Evolutionary conservation across 1,284 basidiomycete genomes (phyloP).

Genomic region (Leccinum pallidistipes): DNA sequence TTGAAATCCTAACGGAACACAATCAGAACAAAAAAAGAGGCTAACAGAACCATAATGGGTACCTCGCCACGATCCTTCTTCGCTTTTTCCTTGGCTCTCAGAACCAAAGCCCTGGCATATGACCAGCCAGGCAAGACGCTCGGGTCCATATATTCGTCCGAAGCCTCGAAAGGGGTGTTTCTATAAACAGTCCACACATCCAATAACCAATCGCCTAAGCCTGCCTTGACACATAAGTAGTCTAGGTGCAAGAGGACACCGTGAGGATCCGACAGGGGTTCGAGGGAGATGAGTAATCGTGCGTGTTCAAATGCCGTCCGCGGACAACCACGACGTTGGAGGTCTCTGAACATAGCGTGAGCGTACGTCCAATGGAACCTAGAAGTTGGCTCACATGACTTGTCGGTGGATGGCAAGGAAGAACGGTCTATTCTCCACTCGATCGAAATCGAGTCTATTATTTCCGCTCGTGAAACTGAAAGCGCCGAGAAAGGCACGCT

Average conservation of each 20-base stretch:
- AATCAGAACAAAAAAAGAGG: background rate
- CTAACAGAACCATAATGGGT: background rate
- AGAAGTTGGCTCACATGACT: slow-evolving; percentile 54
- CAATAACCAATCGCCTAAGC: slow-evolving; percentile 79
- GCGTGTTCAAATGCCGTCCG: slow-evolving; percentile 90
- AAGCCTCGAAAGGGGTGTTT: slow-evolving; percentile 10
- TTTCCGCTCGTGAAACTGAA: slow-evolving; percentile 81
- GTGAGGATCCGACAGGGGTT: slow-evolving; percentile 85
- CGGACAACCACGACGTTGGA: slow-evolving; percentile 84
- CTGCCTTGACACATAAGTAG: slow-evolving; percentile 77
- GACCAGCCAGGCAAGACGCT: slow-evolving; percentile 76
- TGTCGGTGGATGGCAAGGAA: slow-evolving; percentile 81
- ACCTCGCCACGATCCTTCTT: slow-evolving; percentile 48
- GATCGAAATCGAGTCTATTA: slow-evolving; percentile 84
- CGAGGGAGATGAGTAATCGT: slow-evolving; percentile 76
- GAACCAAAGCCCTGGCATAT: slow-evolving; percentile 73
- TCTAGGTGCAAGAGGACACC: slow-evolving; percentile 84
- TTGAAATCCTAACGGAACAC: slow-evolving; percentile 10
- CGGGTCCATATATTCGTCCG: slow-evolving; percentile 48
- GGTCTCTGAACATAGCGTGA: slow-evolving; percentile 51
- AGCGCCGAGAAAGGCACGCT: slow-evolving; percentile 79
- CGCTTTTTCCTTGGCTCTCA: slow-evolving; percentile 58
- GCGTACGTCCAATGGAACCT: background rate
- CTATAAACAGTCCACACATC: slow-evolving; percentile 53
- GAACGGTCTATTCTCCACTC: slow-evolving; percentile 83